Base-by-base conservation (phyloP, 345 rosid species). In the Barbarea vulgaris region DNA sequence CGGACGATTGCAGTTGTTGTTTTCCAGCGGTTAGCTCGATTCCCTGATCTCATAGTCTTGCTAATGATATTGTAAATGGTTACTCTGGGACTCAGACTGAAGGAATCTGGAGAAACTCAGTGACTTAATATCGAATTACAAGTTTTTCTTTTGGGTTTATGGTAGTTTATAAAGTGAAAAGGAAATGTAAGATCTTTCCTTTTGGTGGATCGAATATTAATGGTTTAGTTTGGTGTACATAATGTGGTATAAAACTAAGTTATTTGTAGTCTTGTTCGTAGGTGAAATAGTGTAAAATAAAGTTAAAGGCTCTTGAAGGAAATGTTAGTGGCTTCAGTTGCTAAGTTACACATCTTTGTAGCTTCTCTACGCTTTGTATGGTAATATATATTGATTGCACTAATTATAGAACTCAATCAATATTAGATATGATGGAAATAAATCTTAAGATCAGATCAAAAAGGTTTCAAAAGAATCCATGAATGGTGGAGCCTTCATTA, bases 11-110 rank as follows among this genome's bases (percentile, higher is more conserved):
- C 19, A 76, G 21, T 34, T 91, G 97, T 69, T 91, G 97, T 39
- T 87, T 87, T 47, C 92, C 93, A 27, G 74, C 91, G 3, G 78
- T 85, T 33, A 85, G 90, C 69, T 64, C 64, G 47, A 84, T 90
- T 48, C 82, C 83, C 13, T 87, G 96, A 87, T 67, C 85, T 24
- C 79, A 63, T 47, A 47, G 71, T 53, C 79, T 59, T 21, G 25
- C 56, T 30, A 62, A 53, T 6, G 67, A 60, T 34, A 59, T 7
- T 55, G 67, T 54, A 5, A 34, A 4, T 52, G 37, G 41, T 27
- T 69, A n/a, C 70, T 21, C 79, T 7, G 74, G 48, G 28, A 18
- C 73, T 30, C 73, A 10, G 60, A 5, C 46, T 3, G 68, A 67
- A 0, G 73, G 75, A 31, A 44, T 44, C 80, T 75, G 42, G 75